Evolutionary conservation across 352 stramenopile species (phyloP), one percentile per base, ranked within the genome.

Genomic region (Pythium monospermum): DNA sequence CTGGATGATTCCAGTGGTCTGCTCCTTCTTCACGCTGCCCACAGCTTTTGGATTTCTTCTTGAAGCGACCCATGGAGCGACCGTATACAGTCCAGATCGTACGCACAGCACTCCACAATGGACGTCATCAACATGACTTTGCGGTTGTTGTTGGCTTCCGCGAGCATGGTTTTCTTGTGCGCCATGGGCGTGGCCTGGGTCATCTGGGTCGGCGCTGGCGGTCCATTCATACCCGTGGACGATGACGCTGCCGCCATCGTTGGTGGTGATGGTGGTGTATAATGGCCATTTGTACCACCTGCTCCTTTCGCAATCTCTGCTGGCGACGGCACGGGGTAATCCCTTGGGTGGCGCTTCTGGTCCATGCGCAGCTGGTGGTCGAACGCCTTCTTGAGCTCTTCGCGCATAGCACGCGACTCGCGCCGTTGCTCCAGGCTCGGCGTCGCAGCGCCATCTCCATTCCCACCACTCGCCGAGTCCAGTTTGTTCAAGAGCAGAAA

Each of bases 401-500:
- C 63, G n/a, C 72, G 63, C 21, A 69, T 57, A n/a, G 56, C 57
- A 0, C 62, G 66, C 46, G 60, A 63, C 3, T 52, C 47, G 25
- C 66, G 64, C 25, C 71, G 66, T 15, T 73, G 61, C 8, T 71
- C 61, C 43, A 70, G 59, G 12, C 53, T 52, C 31, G 66, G 47
- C 43, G 13, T 28, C 8, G 30, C 49, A 33, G 26, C 16, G 12
- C 22, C 23, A 3, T 33, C 23, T 13, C 33, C 23, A 19, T 18
- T 44, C 26, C 64, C 49, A 48, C 50, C 43, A 32, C 44, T 41
- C n/a, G 61, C 31, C 5, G n/a, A 39, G 44, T 86, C 75, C 1
- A 52, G 67, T 61, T 87, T 87, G 63, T 87, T 87, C 30, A 87
- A 49, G 15, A 87, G 23, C 2, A 85, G 42, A 33, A 83, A 70